Evolutionary conservation across 768 basidiomycete species (phyloP).

Genomic region (Phaeolepiota aurea): DNA sequence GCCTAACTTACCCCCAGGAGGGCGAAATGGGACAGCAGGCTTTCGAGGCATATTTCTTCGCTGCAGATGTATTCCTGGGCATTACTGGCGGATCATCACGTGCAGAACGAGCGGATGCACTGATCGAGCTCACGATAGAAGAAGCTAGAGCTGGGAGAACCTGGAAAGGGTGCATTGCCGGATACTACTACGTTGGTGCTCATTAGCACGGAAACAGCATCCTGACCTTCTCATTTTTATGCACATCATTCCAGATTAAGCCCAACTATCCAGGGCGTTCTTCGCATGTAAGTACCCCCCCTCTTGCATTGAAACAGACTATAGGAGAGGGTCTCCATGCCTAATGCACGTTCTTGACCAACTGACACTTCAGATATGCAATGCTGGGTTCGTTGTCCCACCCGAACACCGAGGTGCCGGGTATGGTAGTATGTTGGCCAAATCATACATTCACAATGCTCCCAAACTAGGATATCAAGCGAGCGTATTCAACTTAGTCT

Average conservation of each 20-base stretch:
- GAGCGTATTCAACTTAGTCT: conserved; percentile 89
- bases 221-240: conserved; percentile 1
- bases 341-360: not conserved
- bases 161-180: conserved; percentile 69
- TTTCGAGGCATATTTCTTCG: conserved; percentile 74
- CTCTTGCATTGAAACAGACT: not conserved
- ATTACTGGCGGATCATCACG: conserved; percentile 24
- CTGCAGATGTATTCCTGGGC: conserved; percentile 68
- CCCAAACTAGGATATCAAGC: conserved; percentile 70
- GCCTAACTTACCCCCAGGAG: conserved; percentile 84
- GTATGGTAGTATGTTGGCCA: conserved; percentile 65
- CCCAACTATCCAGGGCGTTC: conserved; percentile 89
- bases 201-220: conserved; percentile 1
- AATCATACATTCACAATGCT: conserved; percentile 74
- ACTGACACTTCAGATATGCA: conserved; percentile 55
- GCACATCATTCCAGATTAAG: conserved; percentile 39
- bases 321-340: not conserved
- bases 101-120: conserved; percentile 14
- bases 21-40: conserved; percentile 37
- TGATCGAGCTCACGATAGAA: conserved; percentile 25
- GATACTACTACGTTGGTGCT: conserved; percentile 68
- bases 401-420: conserved; percentile 51
- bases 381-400: conserved; percentile 82
- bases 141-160: conserved; percentile 35
- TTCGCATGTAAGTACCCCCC: conserved; percentile 61